Evolutionary conservation across 2,329 filamentous ascomycete genomes (phyloP), one percentile per base, ranked within the genome.

Genomic region (Sclerotinia minor): DNA sequence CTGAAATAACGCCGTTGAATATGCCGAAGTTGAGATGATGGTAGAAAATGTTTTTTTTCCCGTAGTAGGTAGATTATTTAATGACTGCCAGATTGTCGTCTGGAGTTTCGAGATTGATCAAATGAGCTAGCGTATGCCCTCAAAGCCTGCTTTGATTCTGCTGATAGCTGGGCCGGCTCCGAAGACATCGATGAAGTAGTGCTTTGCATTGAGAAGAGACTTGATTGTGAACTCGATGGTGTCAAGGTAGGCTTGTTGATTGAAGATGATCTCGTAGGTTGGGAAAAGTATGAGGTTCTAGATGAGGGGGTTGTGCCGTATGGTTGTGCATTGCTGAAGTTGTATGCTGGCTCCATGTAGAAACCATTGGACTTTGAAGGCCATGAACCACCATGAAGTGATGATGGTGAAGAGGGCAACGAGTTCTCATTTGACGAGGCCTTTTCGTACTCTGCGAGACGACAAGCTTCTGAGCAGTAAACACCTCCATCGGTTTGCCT

Each of bases 401-500:
- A 74, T 21, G 82, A 80, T 60, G 85, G 84, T 15, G 86, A 87
- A 76, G 83, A 86, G 65, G 85, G 82, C 61, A 85, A 82, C 5
- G 88, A 87, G 77, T 83, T 82, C 19, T 84, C 81, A 64, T 83
- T 80, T 21, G 81, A 80, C 15, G 82, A 84, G 49, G 86, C 88
- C 79, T 88, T 89, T 80, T 97, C 93, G 75, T 94, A 88, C 80
- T 97, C 94, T 73, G 92, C 90, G 55, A 97, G 84, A 72, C 92
- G 87, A 85, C 94, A 97, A 41, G 91, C 87, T 81, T 97, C 93
- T 58, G 92, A 96, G 85, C 94, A 97, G 84, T 96, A 97, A 72
- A 91, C 88, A 70, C 89, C 89, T 67, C 88, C 88, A 72, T 91
- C 86, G 69, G 91, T 93, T 81, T 96, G 92, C 81, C 90, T 90